Evolutionary conservation across 306 rosid species (phyloP), one percentile per base, ranked within the genome.

Genomic region (Pyrus bretschneideri): DNA sequence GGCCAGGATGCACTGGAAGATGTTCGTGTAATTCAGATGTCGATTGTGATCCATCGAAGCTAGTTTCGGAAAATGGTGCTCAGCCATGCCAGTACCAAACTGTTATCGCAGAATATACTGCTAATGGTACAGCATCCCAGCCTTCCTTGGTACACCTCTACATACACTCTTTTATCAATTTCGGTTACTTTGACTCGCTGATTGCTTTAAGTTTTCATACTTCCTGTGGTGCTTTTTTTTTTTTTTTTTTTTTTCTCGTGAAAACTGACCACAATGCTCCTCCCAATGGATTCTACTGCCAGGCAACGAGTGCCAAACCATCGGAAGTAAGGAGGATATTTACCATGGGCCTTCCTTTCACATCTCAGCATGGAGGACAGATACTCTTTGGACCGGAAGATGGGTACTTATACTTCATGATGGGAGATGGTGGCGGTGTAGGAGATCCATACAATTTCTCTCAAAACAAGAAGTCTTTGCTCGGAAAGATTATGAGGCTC

Each of bases 401-500:
- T 75, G 99, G 99, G 30, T 87, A 89, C 75, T 82, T 96, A 38
- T 96, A 96, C 88, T 78, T 86, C 72, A 93, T 93, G 94, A 92
- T 81, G 97, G 99, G 99, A 70, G 90, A 91, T 79, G 99, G 99
- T 71, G 97, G 99, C 2, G 90, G 91, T 19, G 1, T 21, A 14
- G 97, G 90, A 44, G 98, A 96, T 93, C 96, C 97, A 54, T 91
- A 86, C 82, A 88, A 87, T 80, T 96, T 96, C 42, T 45, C 98
- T 6, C 99, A 96, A 74, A 93, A 96, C 90, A 92, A 92, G 91
- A 96, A 96, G 55, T 96, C 99, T 18, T 81, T 96, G 88, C 98
- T 96, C 11, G 99, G 99, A 69, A 96, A 96, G 84, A 83, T 96
- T 67, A 89, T 89, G 97, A 91, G 99, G 87, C 90, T 96, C 45